These are phyloP conservation scores for Pogostemon cablin DNA, from an alignment of 257 asterid species.

Conservation along the genomic window DNA sequence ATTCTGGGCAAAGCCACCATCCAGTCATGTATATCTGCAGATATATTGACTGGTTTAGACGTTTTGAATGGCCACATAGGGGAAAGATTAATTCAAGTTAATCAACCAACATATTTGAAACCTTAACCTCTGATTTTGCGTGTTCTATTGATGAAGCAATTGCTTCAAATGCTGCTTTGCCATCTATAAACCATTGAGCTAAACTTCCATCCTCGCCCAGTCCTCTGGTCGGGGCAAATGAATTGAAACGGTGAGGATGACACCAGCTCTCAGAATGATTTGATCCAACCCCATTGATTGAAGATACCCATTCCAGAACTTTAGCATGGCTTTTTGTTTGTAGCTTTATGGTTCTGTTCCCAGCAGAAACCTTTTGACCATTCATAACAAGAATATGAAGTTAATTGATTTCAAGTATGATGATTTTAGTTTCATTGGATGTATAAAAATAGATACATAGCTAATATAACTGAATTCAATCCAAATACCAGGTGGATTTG, in stretches of 20 bases:
- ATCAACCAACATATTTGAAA: conserved; percentile 24
- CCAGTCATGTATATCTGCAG: conserved; percentile 90
- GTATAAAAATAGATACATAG: not conserved
- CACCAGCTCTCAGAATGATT: conserved; percentile 78
- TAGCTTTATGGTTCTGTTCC: conserved; percentile 60
- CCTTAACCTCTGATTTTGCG: conserved; percentile 82
- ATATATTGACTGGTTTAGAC: conserved; percentile 34
- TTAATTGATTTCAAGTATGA: conserved; percentile 24
- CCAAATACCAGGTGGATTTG: conserved; percentile 5
- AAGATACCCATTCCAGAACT: conserved; percentile 72
- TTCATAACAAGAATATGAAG: conserved; percentile 16
- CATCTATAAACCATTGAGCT: conserved; percentile 97
- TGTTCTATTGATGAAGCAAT: conserved; percentile 79
- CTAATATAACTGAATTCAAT: conserved; percentile 11
- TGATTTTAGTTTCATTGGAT: not conserved
- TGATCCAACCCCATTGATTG: conserved; percentile 68
- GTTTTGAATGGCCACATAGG: conserved; percentile 11
- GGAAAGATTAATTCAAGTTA: conserved; percentile 24
- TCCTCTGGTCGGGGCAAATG: conserved; percentile 88
- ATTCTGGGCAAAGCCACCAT: conserved; percentile 99
- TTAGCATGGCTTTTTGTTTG: conserved; percentile 65
- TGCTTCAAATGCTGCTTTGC: conserved; percentile 89
- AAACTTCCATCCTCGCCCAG: conserved; percentile 76
- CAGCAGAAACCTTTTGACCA: conserved; percentile 68
- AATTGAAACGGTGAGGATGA: conserved; percentile 77